Conservation (phyloP, 257 asterid species). For the Gentiana straminea region DNA sequence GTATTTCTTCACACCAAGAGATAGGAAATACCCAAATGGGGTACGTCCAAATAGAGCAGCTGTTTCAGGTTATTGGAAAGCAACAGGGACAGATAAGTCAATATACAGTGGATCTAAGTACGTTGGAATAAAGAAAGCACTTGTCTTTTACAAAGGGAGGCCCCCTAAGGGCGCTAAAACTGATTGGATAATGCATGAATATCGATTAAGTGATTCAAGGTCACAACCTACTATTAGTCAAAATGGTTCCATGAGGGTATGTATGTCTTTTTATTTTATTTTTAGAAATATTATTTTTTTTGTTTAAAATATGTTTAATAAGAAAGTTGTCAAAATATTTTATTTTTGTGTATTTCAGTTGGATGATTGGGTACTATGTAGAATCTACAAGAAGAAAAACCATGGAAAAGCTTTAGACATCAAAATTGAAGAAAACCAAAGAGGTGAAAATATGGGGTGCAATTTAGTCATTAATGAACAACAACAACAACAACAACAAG, state of each 20-base stretch:
- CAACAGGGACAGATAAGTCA: constrained; percentile 79
- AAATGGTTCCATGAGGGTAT: constrained; percentile 87
- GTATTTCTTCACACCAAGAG: constrained; percentile 81
- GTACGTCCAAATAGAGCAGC: constrained; percentile 80
- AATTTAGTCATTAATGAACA: neutral
- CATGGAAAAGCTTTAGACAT: constrained; percentile 21
- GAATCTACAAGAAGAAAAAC: constrained; percentile 82
- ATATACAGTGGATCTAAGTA: constrained; percentile 62
- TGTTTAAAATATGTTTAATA: neutral
- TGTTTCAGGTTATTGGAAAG: constrained; percentile 88
- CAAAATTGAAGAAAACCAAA: constrained; percentile 26
- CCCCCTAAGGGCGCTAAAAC: constrained; percentile 79
- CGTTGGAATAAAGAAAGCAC: constrained; percentile 78
- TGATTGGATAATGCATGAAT: constrained; percentile 94
- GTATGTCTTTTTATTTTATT: neutral
- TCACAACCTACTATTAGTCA: constrained; percentile 33
- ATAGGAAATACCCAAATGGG: constrained; percentile 79
- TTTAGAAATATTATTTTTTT: no score
- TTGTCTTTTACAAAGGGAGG: constrained; percentile 64
- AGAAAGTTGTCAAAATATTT: neutral
- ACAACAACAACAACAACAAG: neutral
- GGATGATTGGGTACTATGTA: constrained; percentile 95
- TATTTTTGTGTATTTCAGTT: constrained; percentile 29
- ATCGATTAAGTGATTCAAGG: constrained; percentile 54
- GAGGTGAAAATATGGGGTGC: constrained; percentile 8